Base-by-base conservation (phyloP, 805 yeast genomes). In the Kodamaea kaohsiungensis region DNA sequence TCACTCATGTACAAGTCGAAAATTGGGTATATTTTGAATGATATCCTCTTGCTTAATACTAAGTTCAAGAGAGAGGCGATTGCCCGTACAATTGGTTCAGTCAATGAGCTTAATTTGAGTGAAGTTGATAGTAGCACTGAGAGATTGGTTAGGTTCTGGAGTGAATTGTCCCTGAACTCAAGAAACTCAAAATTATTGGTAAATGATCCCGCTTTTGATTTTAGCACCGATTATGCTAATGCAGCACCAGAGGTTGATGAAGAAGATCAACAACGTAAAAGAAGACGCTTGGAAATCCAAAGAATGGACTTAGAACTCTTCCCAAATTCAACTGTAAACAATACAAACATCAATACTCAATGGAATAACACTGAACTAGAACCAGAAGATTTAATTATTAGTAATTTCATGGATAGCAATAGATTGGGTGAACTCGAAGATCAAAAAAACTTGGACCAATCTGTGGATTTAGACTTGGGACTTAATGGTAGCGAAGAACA, bases 1-100 rank as follows among this genome's bases (percentile, higher is more conserved):
- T 68, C 82, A 1, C 57, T 83, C 46, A 69, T 77, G 25, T 81
- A 79, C 61, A 79, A 73, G 53, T 77, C 79, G 25, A 81, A 85
- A 61, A 74, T 80, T 0, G 76, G 75, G 2, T 77, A 76, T 58
- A 74, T 79, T 57, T 73, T 71, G n/a, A 61, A 60, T 17, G 79
- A 76, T 51, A 50, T 70, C 1, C 56, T 58, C 1, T 43, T 49
- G 2, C 22, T 54, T n/a, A 53, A 50, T 19, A 46, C 52, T 16
- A 47, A 49, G 37, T 38, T 57, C 18, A 39, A 30, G 17, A n/a
- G 39, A 47, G 52, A 49, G 25, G 45, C 45, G 7, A 13, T 38
- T 15, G 42, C 42, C 5, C 42, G 17, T 2, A 38, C 18, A 2
- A n/a, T 38, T 3, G 17, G 42, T 15, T 38, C 42, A 13, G 18